Percentiles rank a stretch among this genome's conserved stretches.
Evolutionary conservation across 1,284 basidiomycete species (phyloP).

Genomic region (Apiotrichum gamsii): DNA sequence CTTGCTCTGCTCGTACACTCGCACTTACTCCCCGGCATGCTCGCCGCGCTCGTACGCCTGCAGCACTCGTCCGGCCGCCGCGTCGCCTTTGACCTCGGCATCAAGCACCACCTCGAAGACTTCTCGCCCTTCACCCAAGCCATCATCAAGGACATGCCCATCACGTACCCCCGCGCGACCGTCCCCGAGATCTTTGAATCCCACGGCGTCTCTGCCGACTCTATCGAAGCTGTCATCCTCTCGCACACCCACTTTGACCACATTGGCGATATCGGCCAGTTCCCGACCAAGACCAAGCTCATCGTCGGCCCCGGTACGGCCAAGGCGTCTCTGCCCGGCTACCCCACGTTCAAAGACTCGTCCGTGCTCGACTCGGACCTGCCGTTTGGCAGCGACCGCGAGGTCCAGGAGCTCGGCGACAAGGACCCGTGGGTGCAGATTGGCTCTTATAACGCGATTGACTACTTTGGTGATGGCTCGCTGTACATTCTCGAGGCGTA

Average conservation of each 20-base stretch:
- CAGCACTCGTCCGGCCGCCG: conserved; percentile 2
- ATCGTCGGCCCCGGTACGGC: conserved; percentile 8
- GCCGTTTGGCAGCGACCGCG: conserved; percentile 10
- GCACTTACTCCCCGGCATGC: too few species aligned
- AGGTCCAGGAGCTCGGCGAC: conserved; percentile 8
- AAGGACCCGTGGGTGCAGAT: conserved; percentile 7
- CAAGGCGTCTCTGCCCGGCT: conserved; percentile 12
- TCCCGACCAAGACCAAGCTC: conserved; percentile 13
- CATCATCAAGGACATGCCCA: conserved; percentile 11
- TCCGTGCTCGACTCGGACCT: conserved; percentile 11
- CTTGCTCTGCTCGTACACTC: too few species aligned
- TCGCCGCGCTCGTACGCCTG: not conserved
- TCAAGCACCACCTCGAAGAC: conserved; percentile 13
- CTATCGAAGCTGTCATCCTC: conserved; percentile 10
- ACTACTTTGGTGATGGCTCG: conserved; percentile 19
- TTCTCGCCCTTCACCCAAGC: conserved; percentile 14
- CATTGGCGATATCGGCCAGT: conserved; percentile 17
- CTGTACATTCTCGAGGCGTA: conserved; percentile 17
- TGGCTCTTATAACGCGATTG: conserved; percentile 10
- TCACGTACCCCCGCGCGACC: conserved; percentile 1
- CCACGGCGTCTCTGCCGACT: conserved; percentile 4
- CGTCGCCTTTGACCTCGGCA: conserved; percentile 12
- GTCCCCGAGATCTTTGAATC: conserved; percentile 3
- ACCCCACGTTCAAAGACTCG: conserved; percentile 10
- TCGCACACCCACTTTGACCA: conserved; percentile 18